Percentiles rank a stretch among this genome's conserved stretches.
Conservation (phyloP, 306 rosid species). For the Ammopiptanthus mongolicus region DNA sequence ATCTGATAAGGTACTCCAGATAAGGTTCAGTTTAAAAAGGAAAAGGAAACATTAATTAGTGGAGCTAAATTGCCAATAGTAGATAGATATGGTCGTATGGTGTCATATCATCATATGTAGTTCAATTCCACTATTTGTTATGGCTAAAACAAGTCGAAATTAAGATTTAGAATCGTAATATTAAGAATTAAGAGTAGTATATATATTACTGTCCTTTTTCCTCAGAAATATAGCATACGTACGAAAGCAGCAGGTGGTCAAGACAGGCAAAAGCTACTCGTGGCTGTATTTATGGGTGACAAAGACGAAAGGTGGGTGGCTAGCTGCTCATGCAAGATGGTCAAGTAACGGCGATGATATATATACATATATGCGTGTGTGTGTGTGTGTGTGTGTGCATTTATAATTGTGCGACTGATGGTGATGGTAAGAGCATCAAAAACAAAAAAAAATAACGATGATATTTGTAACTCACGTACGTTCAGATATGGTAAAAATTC, state of each 20-base stretch:
- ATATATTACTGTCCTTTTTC: neutral
- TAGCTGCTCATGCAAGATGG: constrained; percentile 18
- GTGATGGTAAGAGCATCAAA: no score
- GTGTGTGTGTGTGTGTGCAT: no score
- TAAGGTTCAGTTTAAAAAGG: neutral
- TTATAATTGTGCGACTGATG: constrained; percentile 1
- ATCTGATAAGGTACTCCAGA: neutral
- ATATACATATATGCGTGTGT: constrained; percentile 11
- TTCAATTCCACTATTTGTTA: constrained; percentile 1
- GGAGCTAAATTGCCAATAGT: neutral
- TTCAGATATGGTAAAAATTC: neutral
- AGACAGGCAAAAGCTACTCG: constrained; percentile 8
- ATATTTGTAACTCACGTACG: neutral
- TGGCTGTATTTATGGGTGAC: constrained; percentile 14
- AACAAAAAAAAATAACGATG: constrained; percentile 20
- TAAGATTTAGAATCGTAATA: no score
- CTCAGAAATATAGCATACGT: constrained; percentile 1
- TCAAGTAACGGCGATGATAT: constrained; percentile 29
- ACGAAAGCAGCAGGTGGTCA: constrained; percentile 19
- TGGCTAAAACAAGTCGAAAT: neutral
- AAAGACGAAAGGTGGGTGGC: constrained; percentile 8
- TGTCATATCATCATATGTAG: neutral
- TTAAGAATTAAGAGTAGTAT: neutral
- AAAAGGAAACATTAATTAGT: neutral
- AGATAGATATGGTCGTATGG: neutral